Evolutionary conservation across 352 stramenopile genomes (phyloP).

Genomic region (Globisporangium mamillatum): DNA sequence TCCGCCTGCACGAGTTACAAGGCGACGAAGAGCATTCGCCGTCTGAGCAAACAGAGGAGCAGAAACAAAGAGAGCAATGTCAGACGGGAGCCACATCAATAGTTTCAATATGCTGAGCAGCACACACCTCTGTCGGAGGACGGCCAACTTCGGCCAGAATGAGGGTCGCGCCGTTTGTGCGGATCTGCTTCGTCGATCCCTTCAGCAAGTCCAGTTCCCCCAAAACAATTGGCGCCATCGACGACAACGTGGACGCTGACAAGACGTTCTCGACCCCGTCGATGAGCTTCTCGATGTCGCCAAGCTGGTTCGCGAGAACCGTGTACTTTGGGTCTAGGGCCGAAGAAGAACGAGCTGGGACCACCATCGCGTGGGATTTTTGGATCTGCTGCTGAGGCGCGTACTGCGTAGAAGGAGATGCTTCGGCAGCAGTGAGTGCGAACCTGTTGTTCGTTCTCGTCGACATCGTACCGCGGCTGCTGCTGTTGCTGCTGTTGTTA

Average conservation of each 20-base stretch:
- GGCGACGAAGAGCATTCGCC: slow-evolving; percentile 39
- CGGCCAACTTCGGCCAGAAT: slow-evolving; percentile 55
- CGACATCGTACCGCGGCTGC: slow-evolving; percentile 3
- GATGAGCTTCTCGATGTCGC: slow-evolving; percentile 59
- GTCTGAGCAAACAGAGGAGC: slow-evolving; percentile 20
- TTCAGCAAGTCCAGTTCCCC: slow-evolving; percentile 56
- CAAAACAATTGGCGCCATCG: slow-evolving; percentile 35
- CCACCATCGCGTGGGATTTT: slow-evolving; percentile 19
- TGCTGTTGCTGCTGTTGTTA: slow-evolving; percentile 1
- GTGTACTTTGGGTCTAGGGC: slow-evolving; percentile 30
- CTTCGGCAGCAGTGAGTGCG: slow-evolving; percentile 21
- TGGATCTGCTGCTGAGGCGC: neutral
- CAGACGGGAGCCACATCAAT: neutral
- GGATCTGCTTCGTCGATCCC: slow-evolving; percentile 60
- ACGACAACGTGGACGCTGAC: slow-evolving; percentile 34
- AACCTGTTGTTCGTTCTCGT: slow-evolving; percentile 21
- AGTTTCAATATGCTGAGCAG: neutral
- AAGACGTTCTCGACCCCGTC: slow-evolving; percentile 53
- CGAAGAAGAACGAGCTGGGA: slow-evolving; percentile 9
- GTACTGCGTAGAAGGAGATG: neutral
- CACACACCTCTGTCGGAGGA: slow-evolving; percentile 35
- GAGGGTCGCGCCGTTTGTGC: slow-evolving; percentile 57
- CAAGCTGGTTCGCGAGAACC: slow-evolving; percentile 40
- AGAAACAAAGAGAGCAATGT: neutral
- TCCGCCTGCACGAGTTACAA: slow-evolving; percentile 45